Evolutionary conservation across 2,329 filamentous ascomycete genomes (phyloP).

Genomic region (Mycosphaerelloides madeirae): DNA sequence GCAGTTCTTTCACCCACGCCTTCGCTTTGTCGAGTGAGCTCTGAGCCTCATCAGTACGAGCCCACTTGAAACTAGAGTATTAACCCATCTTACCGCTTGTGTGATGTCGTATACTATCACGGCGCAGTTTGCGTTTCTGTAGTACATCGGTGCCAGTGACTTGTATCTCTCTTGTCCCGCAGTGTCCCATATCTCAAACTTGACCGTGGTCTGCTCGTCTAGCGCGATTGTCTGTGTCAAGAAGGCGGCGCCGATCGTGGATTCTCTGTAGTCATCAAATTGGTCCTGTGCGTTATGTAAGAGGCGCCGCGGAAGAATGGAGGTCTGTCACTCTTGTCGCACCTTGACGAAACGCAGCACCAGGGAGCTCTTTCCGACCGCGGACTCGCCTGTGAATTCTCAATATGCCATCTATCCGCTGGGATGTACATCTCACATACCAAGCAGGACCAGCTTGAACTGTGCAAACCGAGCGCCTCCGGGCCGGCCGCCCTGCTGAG

Average conservation of each 20-base stretch:
- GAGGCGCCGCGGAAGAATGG: neutral
- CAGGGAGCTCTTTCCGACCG: constrained; percentile 98
- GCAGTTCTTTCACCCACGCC: constrained; percentile 97
- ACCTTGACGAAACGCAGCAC: constrained; percentile 98
- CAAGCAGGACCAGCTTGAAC: constrained; percentile 96
- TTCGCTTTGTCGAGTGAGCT: constrained; percentile 98
- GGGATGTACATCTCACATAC: constrained; percentile 51
- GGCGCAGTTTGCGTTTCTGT: constrained; percentile 97
- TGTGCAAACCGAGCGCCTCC: constrained; percentile 80
- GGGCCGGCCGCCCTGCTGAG: constrained; percentile 63
- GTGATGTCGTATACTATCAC: constrained; percentile 99
- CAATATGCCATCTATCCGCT: constrained; percentile 32
- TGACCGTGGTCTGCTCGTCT: constrained; percentile 96
- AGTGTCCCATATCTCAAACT: constrained; percentile 99
- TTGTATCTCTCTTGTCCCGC: constrained; percentile 98
- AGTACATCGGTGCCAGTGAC: constrained; percentile 98
- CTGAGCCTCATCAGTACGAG: constrained; percentile 46
- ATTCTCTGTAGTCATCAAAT: constrained; percentile 98
- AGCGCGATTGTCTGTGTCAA: constrained; percentile 97
- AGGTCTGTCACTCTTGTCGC: constrained; percentile 25
- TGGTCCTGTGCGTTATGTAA: constrained; percentile 65
- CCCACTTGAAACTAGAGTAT: constrained; percentile 14
- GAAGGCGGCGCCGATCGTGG: constrained; percentile 96
- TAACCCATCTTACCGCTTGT: constrained; percentile 69
- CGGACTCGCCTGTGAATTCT: constrained; percentile 74